phyloP scores from a whole-genome alignment of 2,329 filamentous ascomycete genomes.

The Fusarium guadeloupense region DNA sequence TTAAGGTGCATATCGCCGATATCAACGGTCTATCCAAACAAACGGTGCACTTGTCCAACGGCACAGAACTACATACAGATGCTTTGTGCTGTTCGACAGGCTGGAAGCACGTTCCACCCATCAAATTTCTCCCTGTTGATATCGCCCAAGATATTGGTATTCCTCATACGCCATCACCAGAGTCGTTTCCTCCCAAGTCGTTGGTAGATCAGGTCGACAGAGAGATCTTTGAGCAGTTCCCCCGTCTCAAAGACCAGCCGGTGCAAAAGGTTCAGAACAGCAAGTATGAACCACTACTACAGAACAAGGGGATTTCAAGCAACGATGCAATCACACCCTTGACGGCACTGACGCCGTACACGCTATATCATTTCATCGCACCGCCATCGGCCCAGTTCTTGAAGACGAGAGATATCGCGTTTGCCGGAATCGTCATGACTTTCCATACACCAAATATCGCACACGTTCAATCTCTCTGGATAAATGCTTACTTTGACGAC shows the following conservation, averaged over 20 bases:
- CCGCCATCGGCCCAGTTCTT: constrained; percentile 53
- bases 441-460: constrained; percentile 54
- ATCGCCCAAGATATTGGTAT: constrained; percentile 60
- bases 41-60: constrained; percentile 55
- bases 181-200: constrained; percentile 35
- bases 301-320: constrained; percentile 50
- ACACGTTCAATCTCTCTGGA: constrained; percentile 67
- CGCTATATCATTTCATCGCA: constrained; percentile 58
- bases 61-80: constrained; percentile 53
- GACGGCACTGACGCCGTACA: constrained; percentile 45
- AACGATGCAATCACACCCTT: constrained; percentile 40
- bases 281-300: constrained; percentile 54
- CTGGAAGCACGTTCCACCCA: constrained; percentile 51
- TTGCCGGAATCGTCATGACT: constrained; percentile 56
- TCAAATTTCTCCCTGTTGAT: constrained; percentile 58
- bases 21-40: constrained; percentile 51
- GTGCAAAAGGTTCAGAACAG: constrained; percentile 51
- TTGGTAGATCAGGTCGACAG: constrained; percentile 57
- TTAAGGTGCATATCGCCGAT: constrained; percentile 59
- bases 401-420: constrained; percentile 52
- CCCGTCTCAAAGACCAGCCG: constrained; percentile 62
- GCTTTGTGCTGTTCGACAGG: constrained; percentile 62
- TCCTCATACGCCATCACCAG: constrained; percentile 50
- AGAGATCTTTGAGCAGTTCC: constrained; percentile 63
- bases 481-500: constrained; percentile 67